Base-by-base conservation (phyloP, 352 stramenopile genomes). In the Phytophthora litchii region DNA sequence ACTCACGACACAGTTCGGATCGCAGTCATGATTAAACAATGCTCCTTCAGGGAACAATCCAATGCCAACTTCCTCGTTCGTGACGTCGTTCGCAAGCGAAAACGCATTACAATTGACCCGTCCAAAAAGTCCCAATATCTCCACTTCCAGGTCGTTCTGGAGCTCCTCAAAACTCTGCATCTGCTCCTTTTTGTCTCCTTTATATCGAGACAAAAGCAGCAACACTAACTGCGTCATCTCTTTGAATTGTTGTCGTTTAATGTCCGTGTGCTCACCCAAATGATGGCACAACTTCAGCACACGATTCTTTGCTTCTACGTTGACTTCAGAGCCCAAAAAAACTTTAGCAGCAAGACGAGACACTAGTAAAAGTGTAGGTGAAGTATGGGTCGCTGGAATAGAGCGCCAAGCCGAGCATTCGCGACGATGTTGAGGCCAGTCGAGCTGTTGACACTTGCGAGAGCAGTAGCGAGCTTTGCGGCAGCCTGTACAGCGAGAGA, bases 51-150 rank as follows among this genome's bases (percentile, higher is more conserved):
- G 78, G 52, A 86, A 92, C 41, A 94, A 51, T 0, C 82, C 84
- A 45, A 94, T 76, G 23, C 82, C 84, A 8, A 87, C 49, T n/a
- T 67, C 66, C 25, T 65, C 60, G 21, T 78, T 74, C 19, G 73
- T 69, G 36, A 76, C 19, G 27, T 74, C 71, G 21, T 85, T 78
- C 19, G 67, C 76, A 8, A 94, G 54, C 4, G 84, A 87, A 52
- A 94, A 94, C 6, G 78, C 84, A 49, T 94, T 94, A 75, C 84
- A 94, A 49, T 91, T 89, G 56, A 94, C 63, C 19, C 73, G 80
- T 42, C 74, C 77, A 45, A 94, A 90, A 36, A 92, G 67, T 50
- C 74, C 42, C 43, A 84, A 27, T 45, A 89, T 67, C 16, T 67
- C 53, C 5, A 25, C 44, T 35, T 76, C 37, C n/a, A 86, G 49